Base-by-base conservation (phyloP, 2,329 filamentous ascomycete species). In the Diaporthe amygdali region DNA sequence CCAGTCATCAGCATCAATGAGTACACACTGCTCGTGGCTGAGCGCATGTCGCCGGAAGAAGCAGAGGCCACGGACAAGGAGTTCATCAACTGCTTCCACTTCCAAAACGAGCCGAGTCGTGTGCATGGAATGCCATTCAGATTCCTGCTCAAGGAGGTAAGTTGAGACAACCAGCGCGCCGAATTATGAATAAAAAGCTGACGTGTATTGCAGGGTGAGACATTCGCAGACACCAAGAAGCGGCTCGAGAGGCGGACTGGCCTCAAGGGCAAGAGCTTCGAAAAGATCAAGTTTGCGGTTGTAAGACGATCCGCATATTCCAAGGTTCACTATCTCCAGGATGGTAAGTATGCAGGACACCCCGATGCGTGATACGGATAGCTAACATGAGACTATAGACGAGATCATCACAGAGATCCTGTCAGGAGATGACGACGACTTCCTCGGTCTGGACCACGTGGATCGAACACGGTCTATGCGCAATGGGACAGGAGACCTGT, bases 281-380 rank as follows among this genome's bases (percentile, higher is more conserved):
- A 99, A 82, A 98, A 98, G 87, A 96, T 99, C 82, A 98, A 97
- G 82, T 98, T 99, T 85, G 93, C 95, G 8, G 83, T 97, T 39
- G 89, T 98, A 66, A 86, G 91, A 80, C 87, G 93, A 79, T 87
- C 90, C 66, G 85, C 86, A 51, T 97, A 94, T 82, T 91, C 93
- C 47, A 94, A 93, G 78, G 93, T 95, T 32, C 88, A 90, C 72
- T 97, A 97, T 83, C 85, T 99, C 56, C 91, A 92, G 75, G 96
- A 98, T 83, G 95, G 96, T 97, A 84, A 86, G 91, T 63, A 12
- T 15, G 61, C 22, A n/a, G 10, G 25, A n/a, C 14, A 5, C 22
- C 15, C 22, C 9, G 7, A 15, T 32, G 3, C 15, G 14, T 20
- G 17, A 25, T 5, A 78, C 80, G 78, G 74, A 80, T 5, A 41